phyloP scores from a whole-genome alignment of 495 filamentous ascomycete species.

The Xylaria curta region DNA sequence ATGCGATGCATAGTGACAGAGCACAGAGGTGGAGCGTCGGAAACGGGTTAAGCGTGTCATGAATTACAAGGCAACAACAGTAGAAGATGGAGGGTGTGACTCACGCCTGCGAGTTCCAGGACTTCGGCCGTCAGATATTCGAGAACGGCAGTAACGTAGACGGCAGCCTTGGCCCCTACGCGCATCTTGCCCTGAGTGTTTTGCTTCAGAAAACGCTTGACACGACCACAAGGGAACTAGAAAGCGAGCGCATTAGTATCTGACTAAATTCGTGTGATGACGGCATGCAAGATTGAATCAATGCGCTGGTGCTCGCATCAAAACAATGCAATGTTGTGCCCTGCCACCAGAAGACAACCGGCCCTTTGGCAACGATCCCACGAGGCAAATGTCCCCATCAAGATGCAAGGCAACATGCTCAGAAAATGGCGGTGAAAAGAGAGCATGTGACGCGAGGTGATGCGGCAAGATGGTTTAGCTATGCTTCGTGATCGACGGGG shows the following conservation, averaged over 20 bases:
- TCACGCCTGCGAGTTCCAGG: constrained; percentile 89
- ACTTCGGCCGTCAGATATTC: constrained; percentile 99
- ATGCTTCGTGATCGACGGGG: constrained; percentile 23
- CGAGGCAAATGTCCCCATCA: neutral
- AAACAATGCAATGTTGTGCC: neutral
- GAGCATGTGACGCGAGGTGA: neutral
- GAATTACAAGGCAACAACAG: constrained; percentile 24
- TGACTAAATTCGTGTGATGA: neutral
- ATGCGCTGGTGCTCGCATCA: constrained; percentile 13
- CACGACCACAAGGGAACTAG: constrained; percentile 98
- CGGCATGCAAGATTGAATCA: neutral
- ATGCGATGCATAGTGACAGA: neutral
- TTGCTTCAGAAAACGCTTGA: constrained; percentile 99
- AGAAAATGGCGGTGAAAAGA: neutral
- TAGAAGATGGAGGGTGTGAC: constrained; percentile 38
- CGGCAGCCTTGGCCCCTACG: constrained; percentile 97
- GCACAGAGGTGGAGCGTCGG: constrained; percentile 7
- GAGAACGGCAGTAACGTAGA: constrained; percentile 97
- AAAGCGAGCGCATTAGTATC: constrained; percentile 42
- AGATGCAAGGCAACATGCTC: constrained; percentile 1
- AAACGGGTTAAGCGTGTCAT: neutral
- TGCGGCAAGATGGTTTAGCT: neutral
- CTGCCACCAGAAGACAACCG: neutral
- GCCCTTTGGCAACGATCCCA: neutral
- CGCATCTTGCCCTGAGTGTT: constrained; percentile 99